Percentiles rank a stretch among this genome's conserved stretches.
Conservation (phyloP, 129 eudicot genomes). For the Pseudognaphalium luteoalbum region DNA sequence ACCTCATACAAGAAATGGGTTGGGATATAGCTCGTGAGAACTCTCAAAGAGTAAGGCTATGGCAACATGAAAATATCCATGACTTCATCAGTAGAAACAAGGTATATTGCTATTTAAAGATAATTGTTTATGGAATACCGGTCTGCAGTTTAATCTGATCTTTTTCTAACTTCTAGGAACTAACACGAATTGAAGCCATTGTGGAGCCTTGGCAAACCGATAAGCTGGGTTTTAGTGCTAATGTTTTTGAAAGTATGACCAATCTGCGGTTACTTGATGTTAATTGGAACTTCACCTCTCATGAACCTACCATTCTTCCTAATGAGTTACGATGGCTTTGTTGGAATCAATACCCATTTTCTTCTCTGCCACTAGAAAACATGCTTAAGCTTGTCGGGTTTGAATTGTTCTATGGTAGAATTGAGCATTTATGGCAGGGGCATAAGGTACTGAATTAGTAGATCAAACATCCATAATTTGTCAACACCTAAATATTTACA, state of each 20-base stretch:
- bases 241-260: not conserved
- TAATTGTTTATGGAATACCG: not conserved
- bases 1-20: constrained; percentile 22
- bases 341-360: constrained; percentile 6
- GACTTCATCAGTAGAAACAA: not conserved
- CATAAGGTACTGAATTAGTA: constrained; percentile 1
- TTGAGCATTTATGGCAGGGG: not conserved
- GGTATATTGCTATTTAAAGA: not conserved
- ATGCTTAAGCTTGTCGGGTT: constrained; percentile 14
- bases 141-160: not conserved
- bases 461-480: not conserved
- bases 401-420: not conserved
- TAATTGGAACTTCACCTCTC: not conserved
- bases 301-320: not conserved
- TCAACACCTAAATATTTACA: not conserved
- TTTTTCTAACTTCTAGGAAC: not conserved
- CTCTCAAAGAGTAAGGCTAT: not conserved
- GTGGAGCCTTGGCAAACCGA: not conserved
- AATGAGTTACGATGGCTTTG: constrained; percentile 10
- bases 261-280: not conserved
- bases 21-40: not conserved
- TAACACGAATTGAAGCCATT: not conserved
- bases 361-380: not conserved
- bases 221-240: not conserved
- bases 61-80: not conserved